Evolutionary conservation across 1,139 yeast genomes (phyloP), one percentile per base, ranked within the genome.

Genomic region (Debaryomycetaceae sp.): DNA sequence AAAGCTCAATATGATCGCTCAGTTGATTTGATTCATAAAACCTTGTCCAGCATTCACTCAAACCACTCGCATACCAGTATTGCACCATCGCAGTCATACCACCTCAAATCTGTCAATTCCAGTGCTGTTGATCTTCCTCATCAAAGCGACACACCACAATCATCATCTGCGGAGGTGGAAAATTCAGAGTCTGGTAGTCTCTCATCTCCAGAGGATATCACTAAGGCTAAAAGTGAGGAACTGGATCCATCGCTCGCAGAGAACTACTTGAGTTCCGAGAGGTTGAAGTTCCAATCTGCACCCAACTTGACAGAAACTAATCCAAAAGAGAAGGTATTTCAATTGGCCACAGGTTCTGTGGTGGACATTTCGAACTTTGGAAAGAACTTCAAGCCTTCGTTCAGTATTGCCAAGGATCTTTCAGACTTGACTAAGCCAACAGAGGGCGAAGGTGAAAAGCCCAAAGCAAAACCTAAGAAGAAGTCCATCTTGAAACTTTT

Each of bases 351-450:
- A 34, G 73, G 74, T 2, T 70, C 76, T 17, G 68, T 65, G 6
- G 53, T 72, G 38, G 74, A 71, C 51, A 59, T 72, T 34, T 48
- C 62, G 15, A 67, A 68, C 43, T 72, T 72, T 50, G 78, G 78
- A n/a, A 61, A 62, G 41, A 55, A 47, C 39, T 55, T 70, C 48
- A 61, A 62, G 41, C 78, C 78, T n/a, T 60, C 73, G 0, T 71
- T 68, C 43, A 45, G 46, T 33, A 33, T 42, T 22, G 9, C 33
- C 11, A 19, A 31, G 31, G 32, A 17, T 6, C 40, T 37, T 24
- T 15, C 39, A 16, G 6, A 22, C 11, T 11, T 22, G 7, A 11
- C 26, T 8, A 22, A 22, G 26, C 26, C 26, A 22, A 8, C 26
- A 22, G 26, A 11, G 11, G 26, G 26, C 11, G 11, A 22, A 22